Conservation (phyloP, 2,329 filamentous ascomycete species). For the Lachnellula occidentalis region DNA sequence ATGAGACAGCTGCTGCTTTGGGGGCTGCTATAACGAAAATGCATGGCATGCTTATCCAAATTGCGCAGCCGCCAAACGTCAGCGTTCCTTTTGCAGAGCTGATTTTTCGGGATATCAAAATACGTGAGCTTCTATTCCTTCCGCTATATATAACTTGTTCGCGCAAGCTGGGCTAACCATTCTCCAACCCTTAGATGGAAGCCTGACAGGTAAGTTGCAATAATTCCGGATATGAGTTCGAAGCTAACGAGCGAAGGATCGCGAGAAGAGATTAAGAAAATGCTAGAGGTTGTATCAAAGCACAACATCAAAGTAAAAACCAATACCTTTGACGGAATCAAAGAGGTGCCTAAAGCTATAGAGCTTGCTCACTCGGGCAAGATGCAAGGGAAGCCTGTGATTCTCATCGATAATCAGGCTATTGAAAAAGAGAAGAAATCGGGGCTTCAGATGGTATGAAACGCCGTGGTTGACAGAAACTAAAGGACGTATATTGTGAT, state of each 20-base stretch:
- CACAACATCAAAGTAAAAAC: conserved; percentile 44
- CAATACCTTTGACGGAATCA: conserved; percentile 46
- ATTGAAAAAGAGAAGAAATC: conserved; percentile 23
- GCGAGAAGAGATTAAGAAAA: conserved; percentile 38
- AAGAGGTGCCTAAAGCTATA: conserved; percentile 45
- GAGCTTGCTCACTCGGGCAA: conserved; percentile 46
- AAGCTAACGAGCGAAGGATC: conserved; percentile 30
- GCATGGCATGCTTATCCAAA: conserved; percentile 53
- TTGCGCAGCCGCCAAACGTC: conserved; percentile 45
- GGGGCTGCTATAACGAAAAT: conserved; percentile 52
- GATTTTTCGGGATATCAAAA: conserved; percentile 47
- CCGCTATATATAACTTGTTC: too few relatives aligned
- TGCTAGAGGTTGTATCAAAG: conserved; percentile 43
- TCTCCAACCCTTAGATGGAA: conserved; percentile 31
- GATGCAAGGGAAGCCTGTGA: conserved; percentile 49
- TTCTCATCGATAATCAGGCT: conserved; percentile 43
- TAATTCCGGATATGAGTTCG: not conserved
- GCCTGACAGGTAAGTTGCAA: conserved; percentile 28
- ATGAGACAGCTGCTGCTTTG: conserved; percentile 42
- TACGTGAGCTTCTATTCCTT: conserved; percentile 24
- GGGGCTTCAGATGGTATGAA: conserved; percentile 19
- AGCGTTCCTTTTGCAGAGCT: conserved; percentile 40
- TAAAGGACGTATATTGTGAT: not conserved
- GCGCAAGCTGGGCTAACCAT: too few relatives aligned
- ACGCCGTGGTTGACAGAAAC: not conserved